Conservation (phyloP, 2,329 filamentous ascomycete species). For the Pestalotiopsis sp. region DNA sequence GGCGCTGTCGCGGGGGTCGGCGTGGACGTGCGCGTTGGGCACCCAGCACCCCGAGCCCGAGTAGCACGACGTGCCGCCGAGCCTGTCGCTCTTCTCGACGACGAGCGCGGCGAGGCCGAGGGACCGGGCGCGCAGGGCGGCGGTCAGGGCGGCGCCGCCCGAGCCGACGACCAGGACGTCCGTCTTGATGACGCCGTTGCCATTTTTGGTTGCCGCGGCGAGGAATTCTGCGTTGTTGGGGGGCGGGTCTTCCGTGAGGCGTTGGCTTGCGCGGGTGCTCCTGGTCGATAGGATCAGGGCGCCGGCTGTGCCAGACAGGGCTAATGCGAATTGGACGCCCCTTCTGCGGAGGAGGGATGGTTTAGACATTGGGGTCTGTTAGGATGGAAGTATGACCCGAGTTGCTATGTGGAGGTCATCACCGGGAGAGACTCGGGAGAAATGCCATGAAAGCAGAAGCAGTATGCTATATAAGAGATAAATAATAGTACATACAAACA, state of each 20-base stretch:
- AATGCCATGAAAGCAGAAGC: too few species aligned
- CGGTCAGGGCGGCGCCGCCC: slow-evolving; percentile 33
- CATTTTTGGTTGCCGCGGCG: not conserved
- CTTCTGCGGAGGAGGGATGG: not conserved
- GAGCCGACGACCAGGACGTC: slow-evolving; percentile 34
- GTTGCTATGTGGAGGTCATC: too few species aligned
- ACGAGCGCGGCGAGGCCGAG: slow-evolving; percentile 28
- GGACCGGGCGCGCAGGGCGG: slow-evolving; percentile 29
- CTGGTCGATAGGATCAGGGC: not conserved
- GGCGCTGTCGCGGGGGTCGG: slow-evolving; percentile 25
- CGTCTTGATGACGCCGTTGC: not conserved
- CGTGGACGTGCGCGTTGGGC: slow-evolving; percentile 30
- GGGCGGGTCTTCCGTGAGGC: not conserved
- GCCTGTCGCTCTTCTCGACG: slow-evolving; percentile 33
- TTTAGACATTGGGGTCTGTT: not conserved
- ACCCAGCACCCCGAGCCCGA: slow-evolving; percentile 39
- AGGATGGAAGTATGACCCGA: too few species aligned
- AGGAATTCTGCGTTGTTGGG: not conserved
- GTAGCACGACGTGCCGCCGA: slow-evolving; percentile 37
- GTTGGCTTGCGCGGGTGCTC: not conserved
- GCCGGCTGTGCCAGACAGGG: not conserved
- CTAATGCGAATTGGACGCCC: not conserved
- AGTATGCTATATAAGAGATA: too few species aligned
- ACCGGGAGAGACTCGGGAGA: too few species aligned
- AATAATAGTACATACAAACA: too few species aligned